A percentile compares a stretch with the other conserved stretches of the same genome.
Evolutionary conservation across 306 rosid genomes (phyloP).

Genomic region (Ammopiptanthus mongolicus): DNA sequence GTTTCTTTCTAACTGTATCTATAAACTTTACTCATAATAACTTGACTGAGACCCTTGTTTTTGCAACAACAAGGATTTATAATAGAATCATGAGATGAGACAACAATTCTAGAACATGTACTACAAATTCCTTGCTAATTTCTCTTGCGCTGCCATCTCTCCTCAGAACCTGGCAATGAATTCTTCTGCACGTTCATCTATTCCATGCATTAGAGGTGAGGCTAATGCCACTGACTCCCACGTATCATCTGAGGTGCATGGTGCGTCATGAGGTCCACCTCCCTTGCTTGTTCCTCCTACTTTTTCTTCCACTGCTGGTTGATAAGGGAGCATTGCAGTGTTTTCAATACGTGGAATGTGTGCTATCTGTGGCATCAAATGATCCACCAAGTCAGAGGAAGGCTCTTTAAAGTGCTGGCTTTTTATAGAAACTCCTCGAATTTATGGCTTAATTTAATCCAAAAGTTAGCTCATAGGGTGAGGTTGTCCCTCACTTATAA

Average conservation of each 20-base stretch:
- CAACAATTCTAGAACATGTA: neutral
- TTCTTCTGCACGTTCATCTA: slow-evolving; percentile 67
- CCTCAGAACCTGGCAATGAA: slow-evolving; percentile 52
- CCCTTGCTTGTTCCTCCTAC: slow-evolving; percentile 19
- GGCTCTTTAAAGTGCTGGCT: slow-evolving; percentile 42
- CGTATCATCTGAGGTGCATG: slow-evolving; percentile 36
- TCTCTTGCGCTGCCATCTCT: slow-evolving; percentile 55
- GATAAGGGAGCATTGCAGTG: neutral
- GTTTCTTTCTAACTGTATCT: neutral
- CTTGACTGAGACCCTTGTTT: neutral
- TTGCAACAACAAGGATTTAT: neutral
- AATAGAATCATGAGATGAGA: neutral
- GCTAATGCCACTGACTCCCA: slow-evolving; percentile 64
- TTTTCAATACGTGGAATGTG: neutral
- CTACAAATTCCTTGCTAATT: slow-evolving; percentile 32
- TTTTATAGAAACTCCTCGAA: slow-evolving; percentile 27
- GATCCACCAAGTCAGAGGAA: slow-evolving; percentile 11
- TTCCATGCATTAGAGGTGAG: slow-evolving; percentile 59
- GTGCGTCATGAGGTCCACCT: neutral
- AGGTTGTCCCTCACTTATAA: no score
- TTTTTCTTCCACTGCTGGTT: neutral
- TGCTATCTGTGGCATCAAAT: slow-evolving; percentile 10
- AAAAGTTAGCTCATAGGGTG: no score
- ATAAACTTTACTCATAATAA: neutral
- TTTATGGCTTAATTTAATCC: no score